phyloP scores from a whole-genome alignment of 805 yeast genomes.

The Candida chauliodis region DNA sequence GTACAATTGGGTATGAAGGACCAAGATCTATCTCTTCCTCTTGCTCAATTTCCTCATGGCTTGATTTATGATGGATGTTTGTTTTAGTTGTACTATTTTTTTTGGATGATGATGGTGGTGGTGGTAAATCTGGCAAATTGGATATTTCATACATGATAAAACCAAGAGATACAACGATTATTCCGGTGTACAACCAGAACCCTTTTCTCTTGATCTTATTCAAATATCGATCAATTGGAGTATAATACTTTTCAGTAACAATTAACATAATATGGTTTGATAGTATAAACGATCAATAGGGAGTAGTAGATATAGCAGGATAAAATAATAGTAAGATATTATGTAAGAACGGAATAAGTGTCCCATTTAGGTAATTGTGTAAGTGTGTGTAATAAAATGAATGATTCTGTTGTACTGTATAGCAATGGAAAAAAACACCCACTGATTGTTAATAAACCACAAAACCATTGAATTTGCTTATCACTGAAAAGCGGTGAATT shows the following conservation, averaged over 20 bases:
- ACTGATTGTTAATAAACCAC: too few species aligned
- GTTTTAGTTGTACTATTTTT: neutral
- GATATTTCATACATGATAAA: slow-evolving; percentile 21
- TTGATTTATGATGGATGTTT: neutral
- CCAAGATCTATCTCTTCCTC: slow-evolving; percentile 8
- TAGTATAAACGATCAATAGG: too few species aligned
- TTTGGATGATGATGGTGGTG: slow-evolving; percentile 8
- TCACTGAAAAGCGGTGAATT: too few species aligned
- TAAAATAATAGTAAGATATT: too few species aligned
- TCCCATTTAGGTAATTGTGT: too few species aligned
- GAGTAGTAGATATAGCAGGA: too few species aligned
- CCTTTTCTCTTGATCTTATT: slow-evolving; percentile 31
- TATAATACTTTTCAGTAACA: slow-evolving; percentile 12
- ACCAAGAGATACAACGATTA: slow-evolving; percentile 27
- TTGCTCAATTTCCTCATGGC: slow-evolving; percentile 6
- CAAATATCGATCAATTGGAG: slow-evolving; percentile 29
- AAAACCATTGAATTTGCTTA: too few species aligned
- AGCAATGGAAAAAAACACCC: too few species aligned
- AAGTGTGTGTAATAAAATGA: too few species aligned
- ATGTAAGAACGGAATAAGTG: too few species aligned
- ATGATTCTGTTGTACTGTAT: too few species aligned
- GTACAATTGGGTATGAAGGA: slow-evolving; percentile 1
- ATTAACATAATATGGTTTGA: slow-evolving; percentile 5
- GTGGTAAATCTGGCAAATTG: slow-evolving; percentile 16
- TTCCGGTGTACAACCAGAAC: slow-evolving; percentile 29